Evolutionary conservation across 2,329 filamentous ascomycete species (phyloP), one percentile per base, ranked within the genome.

Genomic region (Talaromyces sp.): DNA sequence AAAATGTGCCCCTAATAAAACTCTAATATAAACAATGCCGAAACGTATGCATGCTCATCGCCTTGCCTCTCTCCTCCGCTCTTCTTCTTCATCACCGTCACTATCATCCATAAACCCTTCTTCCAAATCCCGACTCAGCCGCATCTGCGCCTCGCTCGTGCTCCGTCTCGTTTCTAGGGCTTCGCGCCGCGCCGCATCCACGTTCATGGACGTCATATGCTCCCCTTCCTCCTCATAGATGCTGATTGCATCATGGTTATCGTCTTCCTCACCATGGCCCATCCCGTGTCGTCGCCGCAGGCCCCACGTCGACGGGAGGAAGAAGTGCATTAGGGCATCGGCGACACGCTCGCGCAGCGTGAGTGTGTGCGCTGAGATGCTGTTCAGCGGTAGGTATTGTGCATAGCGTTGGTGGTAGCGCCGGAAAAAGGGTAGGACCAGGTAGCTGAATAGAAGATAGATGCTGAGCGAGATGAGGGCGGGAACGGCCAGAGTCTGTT

Each of bases 61-160:
- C 11, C 43, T 19, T 46, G 19, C 19, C 10, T 11, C 19, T 24
- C 60, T 38, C 32, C 50, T n/a, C 27, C 10, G 17, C 24, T 35
- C 27, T n/a, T 26, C 35, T 6, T 49, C 67, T 80, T 69, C 71
- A 58, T 86, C 84, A 41, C 88, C 85, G 59, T 88, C 86, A 70
- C 88, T 90, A 66, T 89, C 87, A 71, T 90, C 88, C 75, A 85
- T 84, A 70, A 91, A 91, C 0, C 87, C 88, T 68, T 88, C 83
- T 72, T 93, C 90, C 56, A 93, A 74, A 78, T 96, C 91, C 75
- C 91, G 81, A 72, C 90, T 93, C 63, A 96, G 69, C 64, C 91
- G 81, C 66, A 84, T 70, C 67, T 73, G 73, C 55, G 64, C 74
- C 32, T 73, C 73, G n/a, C 66, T 66, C 35, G 66, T 77, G 76